Base-by-base conservation (phyloP, 2,329 filamentous ascomycete genomes). In the Cercospora nicotianae region DNA sequence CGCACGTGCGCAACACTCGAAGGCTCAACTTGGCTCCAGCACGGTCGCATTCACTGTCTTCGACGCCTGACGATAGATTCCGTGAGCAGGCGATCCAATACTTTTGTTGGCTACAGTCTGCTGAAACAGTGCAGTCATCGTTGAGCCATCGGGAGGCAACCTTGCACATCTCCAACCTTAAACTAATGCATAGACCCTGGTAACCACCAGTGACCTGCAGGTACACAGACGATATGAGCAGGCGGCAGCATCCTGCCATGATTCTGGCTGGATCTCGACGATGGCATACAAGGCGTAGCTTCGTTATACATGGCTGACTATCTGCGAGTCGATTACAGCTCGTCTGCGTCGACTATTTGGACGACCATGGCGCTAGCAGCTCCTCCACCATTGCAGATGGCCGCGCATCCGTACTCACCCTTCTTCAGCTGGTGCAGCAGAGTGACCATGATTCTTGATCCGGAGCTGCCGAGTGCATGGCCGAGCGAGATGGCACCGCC, bases 371-470 rank as follows among this genome's bases (percentile, higher is more conserved):
- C 95, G 9, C 92, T 94, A 1, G 94, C 92, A 13, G 93, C 94
- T 68, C 95, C 95, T 51, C 95, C 95, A 57, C 95, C 95, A 76
- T 99, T 99, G 83, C 95, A 98, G 69, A 99, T 98, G 2, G 94
- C 94, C 16, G 94, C 95, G 72, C 94, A 92, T 64, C 95, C 95
- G 78, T 97, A 98, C 82, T 99, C 92, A 39, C 94, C 94, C 48
- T 90, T 89, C 83, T 96, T 90, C 70, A 98, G 84, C 81, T 97
- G 94, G 80, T 98, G 94, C 69, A 98, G 84, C 69, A 98, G 82
- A 0, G 94, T 97, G 1, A 93, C 93, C 67, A 98, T 82, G 72
- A 98, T 97, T 70, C 94, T 88, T 26, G 93, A 94, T 13, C 94
- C 94, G 1, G 94, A 97, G 85, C 93, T 97, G 18, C 94, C 94